Evolutionary conservation across 331 rosid genomes (phyloP), one percentile per base, ranked within the genome.

Genomic region (Stylosanthes scabra): DNA sequence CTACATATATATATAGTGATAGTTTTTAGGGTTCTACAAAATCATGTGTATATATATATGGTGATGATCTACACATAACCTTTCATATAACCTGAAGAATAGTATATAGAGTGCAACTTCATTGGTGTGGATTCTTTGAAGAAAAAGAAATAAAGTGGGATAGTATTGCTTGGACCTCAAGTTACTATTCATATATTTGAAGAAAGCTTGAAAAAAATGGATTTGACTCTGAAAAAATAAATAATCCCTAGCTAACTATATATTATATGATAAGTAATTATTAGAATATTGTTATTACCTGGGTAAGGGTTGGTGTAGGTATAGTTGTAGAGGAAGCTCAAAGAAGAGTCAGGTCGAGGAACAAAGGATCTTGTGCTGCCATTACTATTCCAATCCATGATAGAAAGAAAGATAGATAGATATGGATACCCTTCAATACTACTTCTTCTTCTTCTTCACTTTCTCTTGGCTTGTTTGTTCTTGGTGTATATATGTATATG

Each of bases 271-370:
- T n/a, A n/a, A n/a, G 25, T 20, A 20, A 20, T 20, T 20, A 20
- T 20, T 20, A 20, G 25, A 20, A 20, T 20, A 20, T 20, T 20
- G 25, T 7, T 72, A 13, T 45, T 79, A 80, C 96, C 96, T 78
- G 81, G 85, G 82, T 54, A 82, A 16, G 87, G 80, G 42, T 73
- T 91, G 42, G 75, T 91, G 74, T 83, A 83, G 85, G 78, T 88
- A 66, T 76, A 85, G 88, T 94, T 88, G 93, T 82, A 87, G 87
- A 90, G 92, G 75, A 95, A 95, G 80, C 88, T 87, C 63, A 88
- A 89, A 69, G 99, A 91, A 80, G 96, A 83, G 20, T 90, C 97
- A 11, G 96, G 65, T 83, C 86, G 83, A 70, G 97, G 86, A 83
- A 79, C 85, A 80, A 84, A 87, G 76, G 81, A 82, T 74, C 86